These are phyloP conservation scores for Paramicrosporidium saccamoebae DNA, from an alignment of 371 early-diverging fungal genomes.

Conservation along the genomic window DNA sequence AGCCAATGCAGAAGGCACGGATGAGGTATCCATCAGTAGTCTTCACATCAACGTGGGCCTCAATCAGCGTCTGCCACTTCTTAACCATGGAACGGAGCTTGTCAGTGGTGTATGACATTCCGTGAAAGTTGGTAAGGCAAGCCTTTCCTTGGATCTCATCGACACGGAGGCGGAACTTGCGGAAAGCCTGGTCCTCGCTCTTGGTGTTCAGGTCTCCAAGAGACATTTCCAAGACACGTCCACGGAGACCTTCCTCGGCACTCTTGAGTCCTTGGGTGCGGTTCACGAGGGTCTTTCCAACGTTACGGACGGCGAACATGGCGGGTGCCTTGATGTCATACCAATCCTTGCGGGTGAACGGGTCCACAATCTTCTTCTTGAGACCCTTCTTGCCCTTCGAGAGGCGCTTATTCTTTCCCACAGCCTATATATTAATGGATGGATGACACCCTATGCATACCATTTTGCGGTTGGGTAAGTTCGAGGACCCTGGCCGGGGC, in stretches of 20 bases:
- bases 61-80: constrained; percentile 99
- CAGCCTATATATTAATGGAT: background rate
- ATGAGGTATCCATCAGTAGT: constrained; percentile 98
- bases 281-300: constrained; percentile 97
- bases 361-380: constrained; percentile 84
- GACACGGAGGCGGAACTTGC: constrained; percentile 93
- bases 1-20: constrained; percentile 88
- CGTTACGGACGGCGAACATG: constrained; percentile 63
- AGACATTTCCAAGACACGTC: constrained; percentile 90
- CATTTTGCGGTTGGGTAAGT: background rate
- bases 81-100: constrained; percentile 97
- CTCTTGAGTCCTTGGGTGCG: constrained; percentile 93
- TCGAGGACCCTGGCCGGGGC: background rate
- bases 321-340: constrained; percentile 94
- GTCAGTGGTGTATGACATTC: constrained; percentile 98
- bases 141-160: constrained; percentile 94
- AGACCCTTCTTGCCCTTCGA: constrained; percentile 87
- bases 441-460: background rate
- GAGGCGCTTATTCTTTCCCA: constrained; percentile 14
- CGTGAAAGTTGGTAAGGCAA: constrained; percentile 98
- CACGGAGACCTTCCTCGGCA: constrained; percentile 82
- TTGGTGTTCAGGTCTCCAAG: constrained; percentile 92
- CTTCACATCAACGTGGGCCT: constrained; percentile 93
- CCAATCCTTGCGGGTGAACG: constrained; percentile 97
- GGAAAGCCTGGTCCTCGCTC: constrained; percentile 72